Base-by-base conservation (phyloP, 1,284 basidiomycete genomes). In the Marasmius tenuissimus region DNA sequence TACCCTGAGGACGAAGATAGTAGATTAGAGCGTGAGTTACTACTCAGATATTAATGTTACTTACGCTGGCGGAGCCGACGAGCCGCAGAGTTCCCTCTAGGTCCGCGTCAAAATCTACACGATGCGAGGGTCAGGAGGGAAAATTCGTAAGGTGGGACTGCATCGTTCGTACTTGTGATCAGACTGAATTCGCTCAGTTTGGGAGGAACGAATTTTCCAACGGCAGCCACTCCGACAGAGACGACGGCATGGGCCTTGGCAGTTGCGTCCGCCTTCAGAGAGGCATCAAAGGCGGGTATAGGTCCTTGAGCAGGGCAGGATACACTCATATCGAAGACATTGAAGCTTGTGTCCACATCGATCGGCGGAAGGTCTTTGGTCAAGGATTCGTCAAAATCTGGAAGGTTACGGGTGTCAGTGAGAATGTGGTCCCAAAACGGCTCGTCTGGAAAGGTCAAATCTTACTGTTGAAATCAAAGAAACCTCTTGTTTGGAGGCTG, bases 321-420 rank as follows among this genome's bases (percentile, higher is more conserved):
- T 1, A 70, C 27, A 35, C 66, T 62, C 42, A 65, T 57, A 38
- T 66, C 60, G 35, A 70, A 59, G 16, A 70, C 52, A 12, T 65
- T 63, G 52, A 68, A 66, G 1, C 66, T 63, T 60, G 68, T 63
- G 50, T 70, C 63, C 9, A 68, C 60, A 37, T 47, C 47, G 11
- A 66, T 20, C 0, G 64, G 62, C 37, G 64, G 64, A 34, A 66
- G 62, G 20, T 57, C 45, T 55, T 62, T 53, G 4, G 57, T 62
- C 16, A 62, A 16, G 35, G 42, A 40, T 51, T 61, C 60, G 20
- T 60, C 62, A 20, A 62, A 59, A 3, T 22, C n/a, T 18, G 48
- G 10, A 38, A 22, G 16, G 51, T 22, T 20, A 50, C 18, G 34
- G 34, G 4, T 7, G 18, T 37, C 33, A 38, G 16, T 38, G 8